Base-by-base conservation (phyloP, 495 filamentous ascomycete species). In the Platismatia glauca region DNA sequence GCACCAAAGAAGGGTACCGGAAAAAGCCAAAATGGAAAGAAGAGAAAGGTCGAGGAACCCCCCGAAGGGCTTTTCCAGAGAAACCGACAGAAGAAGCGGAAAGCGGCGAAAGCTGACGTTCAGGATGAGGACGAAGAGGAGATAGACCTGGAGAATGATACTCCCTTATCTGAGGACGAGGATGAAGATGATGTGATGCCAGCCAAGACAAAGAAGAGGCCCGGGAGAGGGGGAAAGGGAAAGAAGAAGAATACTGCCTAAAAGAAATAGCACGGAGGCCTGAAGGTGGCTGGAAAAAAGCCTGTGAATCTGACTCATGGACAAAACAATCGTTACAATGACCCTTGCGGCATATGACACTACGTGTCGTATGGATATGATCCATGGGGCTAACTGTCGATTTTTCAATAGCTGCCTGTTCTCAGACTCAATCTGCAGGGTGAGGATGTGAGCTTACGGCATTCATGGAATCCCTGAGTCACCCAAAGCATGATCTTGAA, bases 51-150 rank as follows among this genome's bases (percentile, higher is more conserved):
- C 31, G 65, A 74, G 61, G 84, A 85, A 69, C 85, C 86, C 13
- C 79, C 84, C 0, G 89, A 90, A 69, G 86, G 88, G 72, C 79
- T 81, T 13, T 91, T 90, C 67, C 79, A 84, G 66, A 77, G 79
- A 70, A 79, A 77, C 64, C 70, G 62, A 18, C 80, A 77, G 61
- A 71, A 67, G 57, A 69, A 65, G 31, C 69, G 64, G 59, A 68
- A 68, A 43, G 37, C 27, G 9, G 33, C 27, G 37, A 58, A 63
- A 62, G 57, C 33, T 18, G 53, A 58, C 12, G 43, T 31, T 5
- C 11, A 38, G 18, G 57, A 44, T 11, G 67, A 66, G 7, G 60
- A 68, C 5, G 60, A 68, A 27, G 52, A 57, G n/a, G 58, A 46
- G 27, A 50, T 65, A 20, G 55, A 68, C 35, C 55, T 48, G 24